phyloP scores from a whole-genome alignment of 1,284 basidiomycete genomes.

The Ustilago hordei region DNA sequence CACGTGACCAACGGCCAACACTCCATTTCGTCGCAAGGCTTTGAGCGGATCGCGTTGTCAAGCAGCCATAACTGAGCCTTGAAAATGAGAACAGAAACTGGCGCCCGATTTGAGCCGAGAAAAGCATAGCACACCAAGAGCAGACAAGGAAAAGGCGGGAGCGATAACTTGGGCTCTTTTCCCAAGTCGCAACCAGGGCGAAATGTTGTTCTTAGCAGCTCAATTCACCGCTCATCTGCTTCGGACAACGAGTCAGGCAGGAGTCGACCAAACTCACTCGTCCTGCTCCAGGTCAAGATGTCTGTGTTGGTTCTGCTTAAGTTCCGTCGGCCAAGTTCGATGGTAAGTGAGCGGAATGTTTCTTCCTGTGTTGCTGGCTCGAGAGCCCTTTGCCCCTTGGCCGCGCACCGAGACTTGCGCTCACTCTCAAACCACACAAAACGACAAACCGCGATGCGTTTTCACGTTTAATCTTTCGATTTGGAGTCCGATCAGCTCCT shows the following conservation, averaged over 20 bases:
- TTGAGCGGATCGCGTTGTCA: too few species aligned
- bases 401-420: too few species aligned
- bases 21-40: too few species aligned
- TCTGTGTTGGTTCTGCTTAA: constrained; percentile 1
- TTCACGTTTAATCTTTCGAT: constrained; percentile 6
- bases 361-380: not conserved
- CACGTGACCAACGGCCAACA: too few species aligned
- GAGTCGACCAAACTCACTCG: not conserved
- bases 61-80: too few species aligned
- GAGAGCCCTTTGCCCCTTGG: too few species aligned
- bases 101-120: constrained; percentile 14
- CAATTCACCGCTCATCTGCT: not conserved
- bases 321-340: not conserved
- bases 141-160: constrained; percentile 31
- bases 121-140: not conserved
- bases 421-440: too few species aligned
- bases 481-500: constrained; percentile 22
- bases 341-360: not conserved
- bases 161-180: not conserved
- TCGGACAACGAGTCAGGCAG: not conserved
- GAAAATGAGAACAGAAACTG: not conserved
- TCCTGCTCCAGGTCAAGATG: not conserved
- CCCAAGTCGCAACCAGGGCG: not conserved
- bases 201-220: not conserved
- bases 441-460: too few species aligned